These are phyloP conservation scores for Colletotrichum sp. DNA, from an alignment of 2,329 filamentous ascomycete genomes.

Conservation along the genomic window DNA sequence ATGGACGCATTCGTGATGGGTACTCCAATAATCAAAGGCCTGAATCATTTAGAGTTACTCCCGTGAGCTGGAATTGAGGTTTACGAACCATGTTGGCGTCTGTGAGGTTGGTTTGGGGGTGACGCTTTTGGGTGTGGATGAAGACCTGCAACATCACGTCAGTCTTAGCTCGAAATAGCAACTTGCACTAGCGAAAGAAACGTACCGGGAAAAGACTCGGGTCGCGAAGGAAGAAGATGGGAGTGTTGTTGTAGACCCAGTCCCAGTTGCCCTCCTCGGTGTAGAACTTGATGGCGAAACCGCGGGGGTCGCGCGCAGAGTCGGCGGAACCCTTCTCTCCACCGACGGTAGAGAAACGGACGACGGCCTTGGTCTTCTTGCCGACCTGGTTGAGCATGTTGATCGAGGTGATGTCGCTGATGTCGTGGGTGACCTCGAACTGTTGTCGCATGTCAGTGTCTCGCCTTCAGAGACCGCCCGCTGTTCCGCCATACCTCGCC, in stretches of 20 bases:
- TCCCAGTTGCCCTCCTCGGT: constrained; percentile 76
- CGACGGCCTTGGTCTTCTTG: constrained; percentile 71
- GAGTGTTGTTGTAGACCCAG: constrained; percentile 78
- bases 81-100: constrained; percentile 36
- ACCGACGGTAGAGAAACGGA: constrained; percentile 78
- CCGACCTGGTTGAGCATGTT: constrained; percentile 63
- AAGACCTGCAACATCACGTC: constrained; percentile 39
- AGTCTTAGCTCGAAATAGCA: too few relatives aligned
- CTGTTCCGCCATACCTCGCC: constrained; percentile 38
- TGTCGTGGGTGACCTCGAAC: constrained; percentile 50
- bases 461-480: background rate
- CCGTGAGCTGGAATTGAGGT: too few relatives aligned
- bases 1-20: constrained; percentile 67
- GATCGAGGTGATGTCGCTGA: constrained; percentile 61
- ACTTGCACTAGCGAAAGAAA: too few relatives aligned
- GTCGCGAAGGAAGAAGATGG: constrained; percentile 78
- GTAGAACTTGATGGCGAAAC: constrained; percentile 75
- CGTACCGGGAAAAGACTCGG: constrained; percentile 71
- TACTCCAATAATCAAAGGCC: too few relatives aligned
- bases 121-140: constrained; percentile 79
- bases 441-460: background rate
- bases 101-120: constrained; percentile 74
- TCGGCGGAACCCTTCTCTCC: constrained; percentile 76
- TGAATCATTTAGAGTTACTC: too few relatives aligned
- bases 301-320: constrained; percentile 73